These are phyloP conservation scores for Nadsonia commutata DNA, from an alignment of 1,139 yeast species.

Conservation along the genomic window DNA sequence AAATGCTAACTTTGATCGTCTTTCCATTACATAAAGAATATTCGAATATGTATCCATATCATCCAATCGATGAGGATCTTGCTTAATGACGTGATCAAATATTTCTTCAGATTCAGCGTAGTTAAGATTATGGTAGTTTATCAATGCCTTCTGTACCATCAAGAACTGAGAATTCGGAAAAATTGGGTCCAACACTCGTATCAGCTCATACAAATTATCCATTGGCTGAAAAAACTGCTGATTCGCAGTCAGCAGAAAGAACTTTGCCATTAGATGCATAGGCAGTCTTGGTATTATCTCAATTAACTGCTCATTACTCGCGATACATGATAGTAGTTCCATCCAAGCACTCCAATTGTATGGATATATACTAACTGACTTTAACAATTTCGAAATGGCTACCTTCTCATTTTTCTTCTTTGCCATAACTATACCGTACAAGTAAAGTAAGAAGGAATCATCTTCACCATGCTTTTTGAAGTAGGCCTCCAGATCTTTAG, in stretches of 20 bases:
- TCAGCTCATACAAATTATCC: conserved; percentile 28
- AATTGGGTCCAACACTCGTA: conserved; percentile 32
- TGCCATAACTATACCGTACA: conserved; percentile 44
- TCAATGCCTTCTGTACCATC: conserved; percentile 65
- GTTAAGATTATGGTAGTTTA: conserved; percentile 68
- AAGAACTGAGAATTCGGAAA: conserved; percentile 67
- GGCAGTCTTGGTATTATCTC: conserved; percentile 14
- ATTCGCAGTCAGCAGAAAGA: conserved; percentile 54
- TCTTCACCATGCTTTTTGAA: conserved; percentile 7
- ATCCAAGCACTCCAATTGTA: conserved; percentile 93
- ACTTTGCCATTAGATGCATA: conserved; percentile 37
- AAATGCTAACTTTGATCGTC: conserved; percentile 67
- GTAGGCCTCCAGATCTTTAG: conserved; percentile 19
- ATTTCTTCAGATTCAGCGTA: conserved; percentile 64
- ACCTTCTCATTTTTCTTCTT: conserved; percentile 42
- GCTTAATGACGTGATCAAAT: conserved; percentile 57
- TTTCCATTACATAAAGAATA: conserved; percentile 87
- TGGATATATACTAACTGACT: conserved; percentile 52
- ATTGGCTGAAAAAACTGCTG: conserved; percentile 62
- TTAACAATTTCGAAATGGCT: conserved; percentile 47
- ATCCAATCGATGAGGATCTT: conserved; percentile 82
- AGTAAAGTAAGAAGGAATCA: conserved; percentile 54
- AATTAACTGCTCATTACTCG: conserved; percentile 39
- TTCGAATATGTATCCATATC: conserved; percentile 88
- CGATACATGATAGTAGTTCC: conserved; percentile 55